A percentile compares a stretch with the other conserved stretches of the same genome.
Conservation (phyloP, 108 stramenopile genomes). For the Cyclotella cryptica region DNA sequence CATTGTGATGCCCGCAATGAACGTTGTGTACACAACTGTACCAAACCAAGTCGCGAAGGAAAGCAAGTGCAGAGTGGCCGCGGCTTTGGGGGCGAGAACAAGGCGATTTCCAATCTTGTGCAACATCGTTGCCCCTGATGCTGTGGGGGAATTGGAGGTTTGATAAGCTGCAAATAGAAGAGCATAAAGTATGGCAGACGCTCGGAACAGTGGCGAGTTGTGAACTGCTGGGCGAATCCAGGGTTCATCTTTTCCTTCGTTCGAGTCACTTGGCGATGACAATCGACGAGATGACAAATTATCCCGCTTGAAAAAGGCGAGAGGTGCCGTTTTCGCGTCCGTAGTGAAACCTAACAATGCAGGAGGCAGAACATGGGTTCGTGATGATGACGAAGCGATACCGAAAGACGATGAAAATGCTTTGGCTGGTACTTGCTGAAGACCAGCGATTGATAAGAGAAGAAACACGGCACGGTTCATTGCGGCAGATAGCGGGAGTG, state of each 20-base stretch:
- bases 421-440: neutral
- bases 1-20: slow-evolving; percentile 84
- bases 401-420: neutral
- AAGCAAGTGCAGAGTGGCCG: slow-evolving; percentile 64
- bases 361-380: neutral
- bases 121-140: slow-evolving; percentile 9
- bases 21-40: slow-evolving; percentile 74
- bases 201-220: slow-evolving; percentile 48
- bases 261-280: neutral
- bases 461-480: neutral
- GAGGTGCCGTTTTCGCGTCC: neutral
- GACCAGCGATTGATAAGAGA: neutral
- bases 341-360: neutral
- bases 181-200: slow-evolving; percentile 34
- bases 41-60: slow-evolving; percentile 83
- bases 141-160: slow-evolving; percentile 26
- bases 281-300: neutral
- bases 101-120: slow-evolving; percentile 33
- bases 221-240: slow-evolving; percentile 52
- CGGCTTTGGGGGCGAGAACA: slow-evolving; percentile 46
- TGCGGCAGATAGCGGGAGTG: too few species aligned
- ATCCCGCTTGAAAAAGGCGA: neutral
- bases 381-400: neutral
- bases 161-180: slow-evolving; percentile 47
- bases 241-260: slow-evolving; percentile 18